Base-by-base conservation (phyloP, 2,329 filamentous ascomycete species). In the Apiospora malaysiana region DNA sequence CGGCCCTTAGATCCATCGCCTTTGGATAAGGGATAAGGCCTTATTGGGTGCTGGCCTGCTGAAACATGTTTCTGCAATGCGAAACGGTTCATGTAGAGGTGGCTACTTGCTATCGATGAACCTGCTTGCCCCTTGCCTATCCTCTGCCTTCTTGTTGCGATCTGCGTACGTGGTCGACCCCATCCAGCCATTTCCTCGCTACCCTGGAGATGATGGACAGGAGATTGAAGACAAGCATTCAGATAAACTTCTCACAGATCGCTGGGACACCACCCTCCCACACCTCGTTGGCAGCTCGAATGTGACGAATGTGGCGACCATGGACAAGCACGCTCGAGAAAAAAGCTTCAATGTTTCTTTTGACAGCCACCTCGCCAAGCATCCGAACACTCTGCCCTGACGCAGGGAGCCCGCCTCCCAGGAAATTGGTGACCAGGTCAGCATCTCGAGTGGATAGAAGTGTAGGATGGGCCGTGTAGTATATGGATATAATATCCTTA, bases 11-110 rank as follows among this genome's bases (percentile, higher is more conserved):
- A 27, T 27, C 49, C 5, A 18, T 27, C 49, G 25, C 16, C 49
- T 27, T 1, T 27, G 23, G 23, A 27, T 27, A 23, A 4, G 12
- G 12, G 23, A 51, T 32, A 10, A 59, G 27, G 42, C 16, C 12
- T 14, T 3, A 59, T 59, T 59, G 16, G 27, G 23, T 59, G 51
- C 51, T 59, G 7, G 12, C 18, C 9, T 27, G 27, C 25, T 59
- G 27, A 59, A 16, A 59, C 51, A 59, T 56, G 51, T 59, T 25
- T 59, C 51, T 59, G 51, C 51, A 37, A 59, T 37, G 51, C 27
- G 18, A 21, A 59, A 59, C 49, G 49, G 49, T 56, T 56, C 49
- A 56, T 56, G 49, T 32, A 8, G 2, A 18, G 49, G 25, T 25
- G 47, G 43, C 43, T 51, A 12, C 14, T 23, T 25, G 23, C 9